Evolutionary conservation across 768 basidiomycete species (phyloP), one percentile per base, ranked within the genome.

Genomic region (Punctularia strigosozonata): DNA sequence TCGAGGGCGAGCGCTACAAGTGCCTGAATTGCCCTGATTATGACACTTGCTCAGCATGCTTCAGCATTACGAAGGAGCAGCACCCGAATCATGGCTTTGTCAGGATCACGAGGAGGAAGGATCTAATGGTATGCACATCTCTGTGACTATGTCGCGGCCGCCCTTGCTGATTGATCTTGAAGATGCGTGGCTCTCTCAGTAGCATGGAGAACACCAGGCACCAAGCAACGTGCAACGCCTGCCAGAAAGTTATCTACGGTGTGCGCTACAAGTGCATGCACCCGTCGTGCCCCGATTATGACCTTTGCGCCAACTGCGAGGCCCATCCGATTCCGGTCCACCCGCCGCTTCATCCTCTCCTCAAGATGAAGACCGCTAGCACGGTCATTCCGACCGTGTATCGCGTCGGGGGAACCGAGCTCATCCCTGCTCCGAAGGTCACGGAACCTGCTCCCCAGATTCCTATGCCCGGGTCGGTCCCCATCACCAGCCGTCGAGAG

Each of bases 181-280:
- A 65, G 64, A 45, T 58, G 31, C 60, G 59, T 30, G 48, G 57
- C 31, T 50, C 46, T 7, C 6, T 44, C 10, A 21, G 50, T 3
- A 25, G 17, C 39, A 46, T n/a, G n/a, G n/a, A n/a, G n/a, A n/a
- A 49, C 39, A 34, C 47, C 21, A 51, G 51, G 25, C 82, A 85
- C 51, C 57, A 56, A 39, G 82, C 81, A 4, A 64, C 61, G 22
- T 89, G 87, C 48, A 61, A 85, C 45, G 64, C 71, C 3, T 88
- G 85, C 54, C 45, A 49, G 13, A 61, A 63, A 37, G 52, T 55
- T 4, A 80, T 90, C 38, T 51, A 45, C 18, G 84, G 83, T 3
- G 54, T 67, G 38, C 77, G 87, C 13, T 90, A 75, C 59, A 90
- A 89, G 80, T 92, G 89, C 59, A 77, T 86, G 73, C 77, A 88